phyloP scores from a whole-genome alignment of 805 yeast genomes.

The Candida patagonica region DNA sequence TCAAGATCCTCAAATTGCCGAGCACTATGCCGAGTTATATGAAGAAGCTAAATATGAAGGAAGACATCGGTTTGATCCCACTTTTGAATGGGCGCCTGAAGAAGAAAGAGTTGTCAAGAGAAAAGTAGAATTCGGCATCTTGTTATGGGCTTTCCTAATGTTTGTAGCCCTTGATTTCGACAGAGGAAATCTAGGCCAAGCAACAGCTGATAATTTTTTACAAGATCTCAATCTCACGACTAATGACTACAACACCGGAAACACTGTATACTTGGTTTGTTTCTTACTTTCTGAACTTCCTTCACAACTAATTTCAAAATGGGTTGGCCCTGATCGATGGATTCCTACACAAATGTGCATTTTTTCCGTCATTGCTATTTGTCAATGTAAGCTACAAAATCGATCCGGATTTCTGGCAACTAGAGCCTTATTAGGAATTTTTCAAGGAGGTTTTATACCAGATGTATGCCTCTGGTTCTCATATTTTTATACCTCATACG shows the following conservation, averaged over 20 bases:
- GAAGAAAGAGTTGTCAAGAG: slow-evolving; percentile 43
- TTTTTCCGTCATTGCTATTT: slow-evolving; percentile 49
- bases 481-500: slow-evolving; percentile 48
- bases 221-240: slow-evolving; percentile 44
- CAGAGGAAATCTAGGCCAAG: slow-evolving; percentile 47
- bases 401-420: slow-evolving; percentile 38
- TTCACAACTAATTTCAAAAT: slow-evolving; percentile 54
- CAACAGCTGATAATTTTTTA: slow-evolving; percentile 47
- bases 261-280: slow-evolving; percentile 43
- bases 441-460: slow-evolving; percentile 58
- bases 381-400: slow-evolving; percentile 37
- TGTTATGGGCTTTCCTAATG: slow-evolving; percentile 50
- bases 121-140: slow-evolving; percentile 47
- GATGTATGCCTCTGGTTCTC: slow-evolving; percentile 52
- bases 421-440: slow-evolving; percentile 43
- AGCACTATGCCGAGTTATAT: too few relatives aligned
- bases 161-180: slow-evolving; percentile 52
- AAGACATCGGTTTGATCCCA: slow-evolving; percentile 46
- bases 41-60: slow-evolving; percentile 51
- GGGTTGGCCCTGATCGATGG: slow-evolving; percentile 55
- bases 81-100: slow-evolving; percentile 42
- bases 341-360: slow-evolving; percentile 47
- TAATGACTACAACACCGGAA: slow-evolving; percentile 49
- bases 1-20: background rate
- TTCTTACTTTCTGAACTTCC: slow-evolving; percentile 59